These are phyloP conservation scores for Colletotrichum theobromicola DNA, from an alignment of 2,329 filamentous ascomycete species.

Conservation along the genomic window DNA sequence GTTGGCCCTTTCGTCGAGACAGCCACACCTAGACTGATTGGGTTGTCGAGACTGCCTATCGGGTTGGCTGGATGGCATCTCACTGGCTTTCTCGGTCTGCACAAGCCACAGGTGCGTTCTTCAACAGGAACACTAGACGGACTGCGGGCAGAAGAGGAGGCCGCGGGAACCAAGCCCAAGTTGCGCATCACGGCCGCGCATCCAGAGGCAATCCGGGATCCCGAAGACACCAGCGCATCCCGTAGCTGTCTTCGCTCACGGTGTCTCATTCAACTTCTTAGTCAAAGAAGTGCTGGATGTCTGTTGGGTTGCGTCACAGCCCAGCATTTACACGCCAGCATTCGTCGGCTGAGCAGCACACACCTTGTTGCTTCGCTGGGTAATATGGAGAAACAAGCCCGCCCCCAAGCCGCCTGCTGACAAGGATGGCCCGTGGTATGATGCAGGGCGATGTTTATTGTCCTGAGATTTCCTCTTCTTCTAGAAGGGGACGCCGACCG, in stretches of 20 bases:
- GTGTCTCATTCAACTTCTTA: background rate
- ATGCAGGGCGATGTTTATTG: slow-evolving; percentile 1
- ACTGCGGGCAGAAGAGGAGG: background rate
- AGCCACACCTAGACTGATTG: background rate
- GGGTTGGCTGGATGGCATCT: background rate
- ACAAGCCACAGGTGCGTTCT: background rate
- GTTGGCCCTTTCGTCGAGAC: background rate
- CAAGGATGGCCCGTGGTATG: slow-evolving; percentile 1
- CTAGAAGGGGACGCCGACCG: background rate
- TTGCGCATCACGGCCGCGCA: background rate
- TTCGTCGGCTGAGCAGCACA: background rate
- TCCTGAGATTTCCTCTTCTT: background rate
- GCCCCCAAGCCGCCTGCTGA: background rate
- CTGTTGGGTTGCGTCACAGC: slow-evolving; percentile 2
- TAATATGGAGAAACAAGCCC: background rate
- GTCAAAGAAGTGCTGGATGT: background rate
- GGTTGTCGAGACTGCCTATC: background rate
- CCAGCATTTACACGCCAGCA: background rate
- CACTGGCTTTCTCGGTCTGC: background rate
- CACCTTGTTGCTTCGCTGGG: background rate
- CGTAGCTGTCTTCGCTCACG: background rate
- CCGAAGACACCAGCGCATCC: background rate
- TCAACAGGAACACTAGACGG: background rate
- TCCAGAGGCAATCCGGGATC: background rate
- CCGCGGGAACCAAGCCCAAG: background rate